Base-by-base conservation (phyloP, 371 early-diverging fungal genomes). In the Cokeromyces recurvatus region DNA sequence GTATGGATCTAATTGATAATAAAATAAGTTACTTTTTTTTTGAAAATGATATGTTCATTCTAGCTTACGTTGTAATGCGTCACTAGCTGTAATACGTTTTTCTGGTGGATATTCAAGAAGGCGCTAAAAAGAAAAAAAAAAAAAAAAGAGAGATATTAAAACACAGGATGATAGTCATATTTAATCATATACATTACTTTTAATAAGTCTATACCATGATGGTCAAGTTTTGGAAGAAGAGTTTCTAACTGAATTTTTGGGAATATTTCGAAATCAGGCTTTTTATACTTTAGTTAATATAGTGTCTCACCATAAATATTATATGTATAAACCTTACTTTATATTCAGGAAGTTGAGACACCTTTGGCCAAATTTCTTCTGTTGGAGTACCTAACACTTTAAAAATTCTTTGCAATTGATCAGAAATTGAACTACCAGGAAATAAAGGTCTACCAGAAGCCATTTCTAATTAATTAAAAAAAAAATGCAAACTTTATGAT, bases 381-480 rank as follows among this genome's bases (percentile, higher is more conserved):
- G 83, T 84, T 0, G 95, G 95, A 7, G 95, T 95, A 24, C 96
- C 96, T 58, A 94, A 69, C 16, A 94, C 75, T 58, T 86, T 86
- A 78, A 92, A 96, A 42, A 98, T 97, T 43, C 84, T 78, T 23
- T 80, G 64, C 38, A 98, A 62, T 68, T 98, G 96, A 69, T 97
- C 95, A 38, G 79, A 57, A 39, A 89, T 86, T 6, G 92, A 90
- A 25, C 79, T 88, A 27, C 99, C 99, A 4, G 98, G 94, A 59
- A 99, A 98, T 23, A 99, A 65, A 14, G 99, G 98, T 40, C 90
- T 73, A 17, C 99, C 98, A 12, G 90, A 78, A 5, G 86, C 80
- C 89, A 91, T 88, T 55, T 91, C 91, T 66, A 27, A n/a, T n/a
- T n/a, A n/a, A n/a, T n/a, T n/a, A n/a, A n/a, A n/a, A n/a, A n/a